Percentiles rank a stretch among this genome's conserved stretches.
These are phyloP conservation scores for Aspergillus viridinutans DNA, from an alignment of 2,329 filamentous ascomycete species.

Conservation along the genomic window DNA sequence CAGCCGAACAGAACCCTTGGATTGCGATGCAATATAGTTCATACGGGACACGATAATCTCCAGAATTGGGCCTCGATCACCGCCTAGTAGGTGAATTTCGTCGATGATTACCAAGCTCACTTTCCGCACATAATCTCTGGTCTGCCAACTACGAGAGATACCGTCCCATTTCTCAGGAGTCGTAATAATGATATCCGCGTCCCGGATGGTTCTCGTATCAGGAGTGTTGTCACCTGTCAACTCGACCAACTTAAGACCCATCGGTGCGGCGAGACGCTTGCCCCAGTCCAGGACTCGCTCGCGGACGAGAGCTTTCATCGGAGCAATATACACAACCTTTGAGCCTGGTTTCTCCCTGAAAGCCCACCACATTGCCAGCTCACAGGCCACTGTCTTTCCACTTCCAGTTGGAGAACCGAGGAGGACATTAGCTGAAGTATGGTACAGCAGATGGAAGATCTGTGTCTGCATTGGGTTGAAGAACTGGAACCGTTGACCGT, in stretches of 20 bases:
- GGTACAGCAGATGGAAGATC: conserved; percentile 93
- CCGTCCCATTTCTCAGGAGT: conserved; percentile 99
- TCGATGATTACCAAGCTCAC: conserved; percentile 97
- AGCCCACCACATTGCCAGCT: conserved; percentile 99
- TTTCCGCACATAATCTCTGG: conserved; percentile 89
- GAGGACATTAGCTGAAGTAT: conserved; percentile 86
- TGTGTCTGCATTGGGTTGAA: conserved; percentile 99
- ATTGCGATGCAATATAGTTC: conserved; percentile 98
- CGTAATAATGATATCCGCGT: conserved; percentile 96
- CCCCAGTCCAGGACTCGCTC: conserved; percentile 97
- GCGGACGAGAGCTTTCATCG: conserved; percentile 97
- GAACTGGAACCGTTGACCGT: conserved; percentile 82
- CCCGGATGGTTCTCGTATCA: conserved; percentile 88
- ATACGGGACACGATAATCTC: conserved; percentile 92
- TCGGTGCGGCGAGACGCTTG: conserved; percentile 69
- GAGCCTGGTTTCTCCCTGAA: conserved; percentile 91
- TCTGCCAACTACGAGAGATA: conserved; percentile 98
- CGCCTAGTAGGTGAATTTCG: conserved; percentile 95
- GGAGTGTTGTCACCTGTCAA: conserved; percentile 97
- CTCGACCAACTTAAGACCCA: conserved; percentile 89
- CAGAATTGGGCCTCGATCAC: conserved; percentile 92
- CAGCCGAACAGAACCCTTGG: conserved; percentile 79
- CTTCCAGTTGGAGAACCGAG: conserved; percentile 94
- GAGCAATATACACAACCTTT: conserved; percentile 97
- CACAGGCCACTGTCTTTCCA: conserved; percentile 94